These are phyloP conservation scores for Cicer arietinum DNA, from an alignment of 306 rosid genomes.

Conservation along the genomic window DNA sequence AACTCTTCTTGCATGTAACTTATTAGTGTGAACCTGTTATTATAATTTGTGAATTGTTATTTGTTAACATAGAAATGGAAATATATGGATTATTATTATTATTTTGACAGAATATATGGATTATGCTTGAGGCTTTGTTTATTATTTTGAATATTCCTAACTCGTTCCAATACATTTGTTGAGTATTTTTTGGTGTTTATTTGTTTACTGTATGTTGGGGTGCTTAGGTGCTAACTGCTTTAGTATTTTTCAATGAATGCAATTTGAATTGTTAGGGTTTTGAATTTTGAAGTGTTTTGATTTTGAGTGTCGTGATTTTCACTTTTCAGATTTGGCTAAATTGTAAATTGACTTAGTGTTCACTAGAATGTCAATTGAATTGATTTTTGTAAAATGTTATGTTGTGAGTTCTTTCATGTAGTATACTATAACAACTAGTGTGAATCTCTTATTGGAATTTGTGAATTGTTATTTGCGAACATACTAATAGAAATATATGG, in stretches of 20 bases:
- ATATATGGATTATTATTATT: background rate
- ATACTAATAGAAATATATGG: background rate
- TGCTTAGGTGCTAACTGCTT: constrained; percentile 8
- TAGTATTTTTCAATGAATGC: background rate
- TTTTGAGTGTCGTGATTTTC: no score
- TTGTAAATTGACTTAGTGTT: background rate
- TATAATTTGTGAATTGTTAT: background rate
- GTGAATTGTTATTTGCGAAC: background rate
- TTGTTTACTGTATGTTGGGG: constrained; percentile 14
- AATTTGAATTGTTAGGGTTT: no score
- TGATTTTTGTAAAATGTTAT: constrained; percentile 4
- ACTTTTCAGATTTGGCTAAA: background rate
- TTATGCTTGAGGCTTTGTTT: constrained; percentile 35
- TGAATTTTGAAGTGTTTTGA: no score
- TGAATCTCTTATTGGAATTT: background rate
- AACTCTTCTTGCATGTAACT: no score
- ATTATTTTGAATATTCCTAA: constrained; percentile 9
- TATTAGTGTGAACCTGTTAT: background rate
- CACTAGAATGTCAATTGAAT: constrained; percentile 18
- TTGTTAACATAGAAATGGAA: background rate
- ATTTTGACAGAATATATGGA: background rate
- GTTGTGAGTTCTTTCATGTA: background rate
- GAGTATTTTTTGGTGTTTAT: background rate
- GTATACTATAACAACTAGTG: background rate
- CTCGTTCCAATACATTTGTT: background rate